Evolutionary conservation across 2,329 filamentous ascomycete genomes (phyloP).

Genomic region (Cylindrodendrum hubeiense): DNA sequence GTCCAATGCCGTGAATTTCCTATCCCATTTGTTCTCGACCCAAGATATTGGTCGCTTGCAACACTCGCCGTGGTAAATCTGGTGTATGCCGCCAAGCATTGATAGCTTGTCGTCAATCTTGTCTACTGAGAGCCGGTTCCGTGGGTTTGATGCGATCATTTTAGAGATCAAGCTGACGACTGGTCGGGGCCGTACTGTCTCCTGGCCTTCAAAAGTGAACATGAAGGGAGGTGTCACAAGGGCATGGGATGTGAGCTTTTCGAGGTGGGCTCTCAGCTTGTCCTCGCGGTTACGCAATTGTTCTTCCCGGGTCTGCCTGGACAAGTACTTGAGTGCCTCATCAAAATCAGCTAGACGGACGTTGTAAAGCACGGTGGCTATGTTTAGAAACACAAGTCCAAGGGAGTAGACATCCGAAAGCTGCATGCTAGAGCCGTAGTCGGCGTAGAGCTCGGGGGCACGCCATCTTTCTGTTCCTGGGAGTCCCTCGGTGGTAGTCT

Average conservation of each 20-base stretch:
- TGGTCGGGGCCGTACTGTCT: slow-evolving; percentile 56
- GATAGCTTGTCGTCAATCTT: slow-evolving; percentile 56
- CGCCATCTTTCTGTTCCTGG: slow-evolving; percentile 60
- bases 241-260: slow-evolving; percentile 50
- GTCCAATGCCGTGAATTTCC: slow-evolving; percentile 44
- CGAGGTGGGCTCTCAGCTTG: slow-evolving; percentile 50
- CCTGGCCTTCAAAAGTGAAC: slow-evolving; percentile 52
- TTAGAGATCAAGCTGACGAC: slow-evolving; percentile 51
- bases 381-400: slow-evolving; percentile 59
- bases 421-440: slow-evolving; percentile 57
- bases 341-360: slow-evolving; percentile 55
- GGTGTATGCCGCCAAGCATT: slow-evolving; percentile 60
- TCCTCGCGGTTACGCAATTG: slow-evolving; percentile 49
- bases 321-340: slow-evolving; percentile 49
- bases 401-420: slow-evolving; percentile 62
- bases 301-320: slow-evolving; percentile 45
- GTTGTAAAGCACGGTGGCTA: slow-evolving; percentile 58
- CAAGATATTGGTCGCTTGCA: slow-evolving; percentile 56
- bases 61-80: slow-evolving; percentile 60
- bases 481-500: slow-evolving; percentile 57
- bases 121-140: slow-evolving; percentile 49
- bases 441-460: slow-evolving; percentile 57
- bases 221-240: slow-evolving; percentile 51
- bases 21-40: slow-evolving; percentile 54
- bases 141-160: slow-evolving; percentile 51